Evolutionary conservation across 495 filamentous ascomycete species (phyloP).

Genomic region (Geopyxis carbonaria): DNA sequence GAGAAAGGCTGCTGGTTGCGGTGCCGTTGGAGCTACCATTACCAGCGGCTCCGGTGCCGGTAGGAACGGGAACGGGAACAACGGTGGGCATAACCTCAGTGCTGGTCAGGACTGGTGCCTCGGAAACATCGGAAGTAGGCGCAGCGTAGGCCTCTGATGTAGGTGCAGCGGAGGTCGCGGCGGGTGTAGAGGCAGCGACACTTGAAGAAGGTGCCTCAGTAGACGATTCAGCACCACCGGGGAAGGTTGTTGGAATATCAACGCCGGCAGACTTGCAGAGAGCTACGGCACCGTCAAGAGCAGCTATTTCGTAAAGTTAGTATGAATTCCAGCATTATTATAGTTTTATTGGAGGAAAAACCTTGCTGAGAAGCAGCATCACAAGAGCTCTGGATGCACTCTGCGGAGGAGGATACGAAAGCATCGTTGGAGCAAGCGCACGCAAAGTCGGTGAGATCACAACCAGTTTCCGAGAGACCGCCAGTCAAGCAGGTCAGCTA

Average conservation of each 20-base stretch:
- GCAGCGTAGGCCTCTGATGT: not conserved
- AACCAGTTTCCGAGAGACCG: constrained; percentile 9
- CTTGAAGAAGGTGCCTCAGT: not conserved
- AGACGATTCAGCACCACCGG: not conserved
- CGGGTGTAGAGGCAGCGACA: not conserved
- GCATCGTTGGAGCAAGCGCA: constrained; percentile 7
- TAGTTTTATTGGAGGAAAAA: constrained; percentile 1
- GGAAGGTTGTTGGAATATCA: constrained; percentile 6
- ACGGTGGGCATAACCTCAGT: too few species aligned
- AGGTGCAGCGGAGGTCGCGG: not conserved
- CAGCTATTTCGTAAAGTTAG: constrained; percentile 6
- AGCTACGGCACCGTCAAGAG: constrained; percentile 2
- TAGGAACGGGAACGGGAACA: too few species aligned
- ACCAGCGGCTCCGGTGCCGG: too few species aligned
- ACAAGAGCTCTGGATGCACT: constrained; percentile 3
- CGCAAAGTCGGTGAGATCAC: constrained; percentile 6
- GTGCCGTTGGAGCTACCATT: too few species aligned
- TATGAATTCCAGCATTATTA: not conserved
- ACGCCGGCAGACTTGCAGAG: constrained; percentile 9
- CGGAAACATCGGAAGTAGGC: not conserved
- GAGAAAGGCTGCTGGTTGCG: too few species aligned
- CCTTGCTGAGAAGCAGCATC: constrained; percentile 4
- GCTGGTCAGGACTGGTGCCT: too few species aligned
- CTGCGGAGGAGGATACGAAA: constrained; percentile 5
- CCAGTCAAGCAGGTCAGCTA: constrained; percentile 7